These are phyloP conservation scores for Auricularia sp. DNA, from an alignment of 768 basidiomycete species.

Conservation along the genomic window DNA sequence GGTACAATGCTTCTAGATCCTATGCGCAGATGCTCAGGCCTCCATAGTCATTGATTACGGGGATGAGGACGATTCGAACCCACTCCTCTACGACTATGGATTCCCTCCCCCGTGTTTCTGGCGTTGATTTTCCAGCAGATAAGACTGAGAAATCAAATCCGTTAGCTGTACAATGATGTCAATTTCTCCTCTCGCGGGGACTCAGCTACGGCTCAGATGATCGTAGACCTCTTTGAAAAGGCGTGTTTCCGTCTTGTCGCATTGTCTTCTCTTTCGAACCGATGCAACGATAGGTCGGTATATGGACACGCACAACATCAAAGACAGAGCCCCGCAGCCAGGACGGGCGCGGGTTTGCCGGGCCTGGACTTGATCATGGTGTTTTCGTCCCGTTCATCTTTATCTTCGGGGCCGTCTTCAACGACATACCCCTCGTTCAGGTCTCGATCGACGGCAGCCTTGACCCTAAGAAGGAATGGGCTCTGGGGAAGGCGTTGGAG, in stretches of 20 bases:
- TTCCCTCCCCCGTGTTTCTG: constrained; percentile 34
- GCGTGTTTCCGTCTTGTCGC: constrained; percentile 19
- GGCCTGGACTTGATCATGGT: constrained; percentile 66
- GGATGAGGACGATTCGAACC: constrained; percentile 41
- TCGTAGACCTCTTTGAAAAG: constrained; percentile 51
- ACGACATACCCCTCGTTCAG: constrained; percentile 57
- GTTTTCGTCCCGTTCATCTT: constrained; percentile 70
- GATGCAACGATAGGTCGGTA: constrained; percentile 33
- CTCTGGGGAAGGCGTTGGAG: constrained; percentile 48
- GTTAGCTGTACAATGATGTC: constrained; percentile 40
- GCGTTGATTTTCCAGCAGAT: neutral
- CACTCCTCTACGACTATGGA: constrained; percentile 64
- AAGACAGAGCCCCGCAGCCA: constrained; percentile 45
- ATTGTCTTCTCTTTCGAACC: neutral
- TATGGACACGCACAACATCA: constrained; percentile 38
- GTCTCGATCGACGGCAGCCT: constrained; percentile 55
- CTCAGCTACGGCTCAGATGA: constrained; percentile 39
- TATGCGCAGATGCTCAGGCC: neutral
- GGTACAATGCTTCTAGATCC: constrained; percentile 24
- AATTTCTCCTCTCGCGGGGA: constrained; percentile 64
- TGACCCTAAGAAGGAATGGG: constrained; percentile 56
- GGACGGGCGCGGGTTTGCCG: constrained; percentile 55
- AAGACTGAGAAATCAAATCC: neutral
- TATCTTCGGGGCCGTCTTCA: constrained; percentile 65
- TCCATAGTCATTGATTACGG: constrained; percentile 63